Evolutionary conservation across 768 basidiomycete species (phyloP), one percentile per base, ranked within the genome.

Genomic region (Rhodotorula graminis): DNA sequence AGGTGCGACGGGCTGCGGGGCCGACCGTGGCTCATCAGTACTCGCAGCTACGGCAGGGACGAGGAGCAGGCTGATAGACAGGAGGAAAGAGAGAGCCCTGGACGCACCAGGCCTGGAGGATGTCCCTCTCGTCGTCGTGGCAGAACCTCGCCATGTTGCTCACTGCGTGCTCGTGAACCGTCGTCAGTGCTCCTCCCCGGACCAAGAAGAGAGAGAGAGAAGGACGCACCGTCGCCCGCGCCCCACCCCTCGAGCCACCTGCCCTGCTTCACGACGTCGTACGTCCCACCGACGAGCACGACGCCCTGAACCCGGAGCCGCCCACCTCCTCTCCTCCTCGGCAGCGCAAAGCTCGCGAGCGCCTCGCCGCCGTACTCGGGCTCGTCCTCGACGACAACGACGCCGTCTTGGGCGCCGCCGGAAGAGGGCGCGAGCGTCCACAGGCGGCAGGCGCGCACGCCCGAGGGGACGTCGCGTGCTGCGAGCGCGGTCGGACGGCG

Each of bases 1-100:
- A 74, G 73, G 47, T 74, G 73, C 1, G 61, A 70, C 19, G 73
- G 73, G 53, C 72, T 73, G 47, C 42, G n/a, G 5, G n/a, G n/a
- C n/a, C 15, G 27, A 29, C 27, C 56, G 31, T 27, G 53, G 16
- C n/a, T 55, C n/a, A 2, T 37, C 37, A 37, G 37, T 9, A 5
- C 9, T 9, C 9, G 37, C 37, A 37, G 37, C 4, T 37, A 9
- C 4, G 37, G 37, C 37, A 37, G 5, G 4, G 37, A 37, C 37
- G 37, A 37, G 37, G 37, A 37, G 37, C n/a, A 40, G 23, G 27
- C 55, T 15, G 29, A 9, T 15, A 25, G 9, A 25, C 29, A 31
- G 10, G 5, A 15, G 33, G 16, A 21, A 11, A 29, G 11, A 37
- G 57, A 4, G 46, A 2, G 11, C 25, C 3, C 25, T 27, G 3